phyloP scores from a whole-genome alignment of 1,139 yeast genomes.

The Scheffersomyces titani region DNA sequence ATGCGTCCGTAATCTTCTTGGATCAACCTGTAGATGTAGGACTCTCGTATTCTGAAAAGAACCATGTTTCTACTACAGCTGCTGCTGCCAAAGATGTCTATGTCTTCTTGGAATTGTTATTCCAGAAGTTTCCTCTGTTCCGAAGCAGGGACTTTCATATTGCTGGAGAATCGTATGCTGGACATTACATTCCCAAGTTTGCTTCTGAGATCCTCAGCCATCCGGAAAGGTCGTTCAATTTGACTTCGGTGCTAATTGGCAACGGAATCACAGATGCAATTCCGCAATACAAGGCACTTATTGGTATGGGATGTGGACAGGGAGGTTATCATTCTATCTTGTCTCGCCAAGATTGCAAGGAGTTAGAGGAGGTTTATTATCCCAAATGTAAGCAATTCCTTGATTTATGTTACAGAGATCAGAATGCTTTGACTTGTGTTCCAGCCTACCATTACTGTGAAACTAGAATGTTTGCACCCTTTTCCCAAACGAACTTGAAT shows the following conservation, averaged over 20 bases:
- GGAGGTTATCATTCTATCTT: constrained; percentile 73
- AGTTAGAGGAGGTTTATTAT: constrained; percentile 7
- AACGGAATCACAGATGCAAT: constrained; percentile 79
- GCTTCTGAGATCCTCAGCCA: constrained; percentile 67
- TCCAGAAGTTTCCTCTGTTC: constrained; percentile 18
- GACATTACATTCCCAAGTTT: constrained; percentile 78
- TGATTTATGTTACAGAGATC: constrained; percentile 9
- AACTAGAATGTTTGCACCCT: constrained; percentile 1
- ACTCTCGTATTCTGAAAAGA: constrained; percentile 52
- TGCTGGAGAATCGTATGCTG: constrained; percentile 85
- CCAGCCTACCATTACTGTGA: constrained; percentile 10
- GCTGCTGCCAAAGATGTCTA: constrained; percentile 78
- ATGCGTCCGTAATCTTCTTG: constrained; percentile 47
- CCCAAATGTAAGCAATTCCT: constrained; percentile 9
- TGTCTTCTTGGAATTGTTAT: constrained; percentile 44
- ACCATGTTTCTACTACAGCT: constrained; percentile 55
- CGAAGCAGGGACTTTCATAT: constrained; percentile 13
- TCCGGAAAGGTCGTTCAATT: constrained; percentile 61
- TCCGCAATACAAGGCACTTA: constrained; percentile 57
- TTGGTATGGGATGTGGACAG: constrained; percentile 71
- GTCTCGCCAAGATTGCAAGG: constrained; percentile 53
- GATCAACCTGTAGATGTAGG: constrained; percentile 50
- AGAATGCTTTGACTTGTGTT: constrained; percentile 9
- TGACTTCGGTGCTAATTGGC: constrained; percentile 72
- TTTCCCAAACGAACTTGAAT: constrained; percentile 72